Evolutionary conservation across 2,329 filamentous ascomycete species (phyloP).

Genomic region (Neoscytalidium dimidiatum): DNA sequence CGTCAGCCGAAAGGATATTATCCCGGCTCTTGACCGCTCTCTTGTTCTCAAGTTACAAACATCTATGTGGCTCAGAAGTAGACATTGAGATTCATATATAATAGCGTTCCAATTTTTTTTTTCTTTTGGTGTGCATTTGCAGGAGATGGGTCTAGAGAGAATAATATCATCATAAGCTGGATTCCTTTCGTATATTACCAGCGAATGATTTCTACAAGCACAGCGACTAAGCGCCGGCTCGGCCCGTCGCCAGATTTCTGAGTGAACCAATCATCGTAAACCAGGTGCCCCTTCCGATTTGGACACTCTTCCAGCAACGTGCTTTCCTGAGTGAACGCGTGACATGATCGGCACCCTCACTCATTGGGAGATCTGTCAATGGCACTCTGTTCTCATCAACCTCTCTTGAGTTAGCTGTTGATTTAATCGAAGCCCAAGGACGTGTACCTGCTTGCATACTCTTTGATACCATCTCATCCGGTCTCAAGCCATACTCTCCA

Average conservation of each 20-base stretch:
- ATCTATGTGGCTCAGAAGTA: background rate
- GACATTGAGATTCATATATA: background rate
- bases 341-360: background rate
- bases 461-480: no score
- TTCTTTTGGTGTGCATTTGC: background rate
- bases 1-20: background rate
- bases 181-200: background rate
- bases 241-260: background rate
- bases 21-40: background rate
- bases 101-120: background rate
- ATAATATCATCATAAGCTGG: background rate
- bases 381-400: background rate
- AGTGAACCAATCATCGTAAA: background rate
- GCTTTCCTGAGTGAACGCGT: background rate
- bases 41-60: background rate
- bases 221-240: background rate
- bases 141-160: background rate
- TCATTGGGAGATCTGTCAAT: background rate
- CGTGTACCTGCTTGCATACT: no score
- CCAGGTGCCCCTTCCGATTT: no score
- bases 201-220: background rate
- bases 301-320: background rate
- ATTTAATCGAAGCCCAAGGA: no score
- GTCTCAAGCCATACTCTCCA: no score
- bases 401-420: background rate